Conservation (phyloP, 805 yeast genomes). For the Nakazawaea anatomiae region DNA sequence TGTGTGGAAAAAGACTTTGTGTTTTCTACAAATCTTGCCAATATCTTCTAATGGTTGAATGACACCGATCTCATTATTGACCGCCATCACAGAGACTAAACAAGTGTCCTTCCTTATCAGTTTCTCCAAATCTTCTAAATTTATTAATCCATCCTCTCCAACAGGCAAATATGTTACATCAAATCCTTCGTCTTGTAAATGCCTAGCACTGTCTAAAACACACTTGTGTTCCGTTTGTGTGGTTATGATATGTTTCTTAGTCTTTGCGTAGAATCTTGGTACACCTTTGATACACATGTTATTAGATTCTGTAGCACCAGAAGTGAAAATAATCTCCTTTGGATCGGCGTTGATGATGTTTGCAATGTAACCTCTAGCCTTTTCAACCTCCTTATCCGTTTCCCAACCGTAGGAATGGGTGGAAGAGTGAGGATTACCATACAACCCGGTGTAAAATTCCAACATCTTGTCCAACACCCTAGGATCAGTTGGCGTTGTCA, state of each 20-base stretch:
- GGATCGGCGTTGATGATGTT: conserved; percentile 86
- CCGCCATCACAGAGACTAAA: conserved; percentile 92
- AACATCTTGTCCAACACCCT: conserved; percentile 88
- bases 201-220: conserved; percentile 94
- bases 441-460: conserved; percentile 81
- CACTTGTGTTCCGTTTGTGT: conserved; percentile 98
- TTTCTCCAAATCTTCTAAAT: conserved; percentile 68
- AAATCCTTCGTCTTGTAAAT: conserved; percentile 93
- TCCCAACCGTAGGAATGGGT: conserved; percentile 99
- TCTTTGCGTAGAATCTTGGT: conserved; percentile 83
- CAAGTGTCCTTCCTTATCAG: conserved; percentile 89
- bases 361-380: conserved; percentile 80
- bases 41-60: conserved; percentile 94
- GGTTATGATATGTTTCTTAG: conserved; percentile 91
- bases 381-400: conserved; percentile 86
- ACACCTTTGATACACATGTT: conserved; percentile 95
- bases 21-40: conserved; percentile 76
- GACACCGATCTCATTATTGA: conserved; percentile 97
- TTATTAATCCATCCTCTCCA: conserved; percentile 69
- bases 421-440: conserved; percentile 96
- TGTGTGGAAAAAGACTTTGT: conserved; percentile 94
- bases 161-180: conserved; percentile 94
- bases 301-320: conserved; percentile 97
- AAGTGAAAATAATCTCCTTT: conserved; percentile 92
- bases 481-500: conserved; percentile 98